Conservation (phyloP, 139 green algal species). For the Ostreobium quekettii region DNA sequence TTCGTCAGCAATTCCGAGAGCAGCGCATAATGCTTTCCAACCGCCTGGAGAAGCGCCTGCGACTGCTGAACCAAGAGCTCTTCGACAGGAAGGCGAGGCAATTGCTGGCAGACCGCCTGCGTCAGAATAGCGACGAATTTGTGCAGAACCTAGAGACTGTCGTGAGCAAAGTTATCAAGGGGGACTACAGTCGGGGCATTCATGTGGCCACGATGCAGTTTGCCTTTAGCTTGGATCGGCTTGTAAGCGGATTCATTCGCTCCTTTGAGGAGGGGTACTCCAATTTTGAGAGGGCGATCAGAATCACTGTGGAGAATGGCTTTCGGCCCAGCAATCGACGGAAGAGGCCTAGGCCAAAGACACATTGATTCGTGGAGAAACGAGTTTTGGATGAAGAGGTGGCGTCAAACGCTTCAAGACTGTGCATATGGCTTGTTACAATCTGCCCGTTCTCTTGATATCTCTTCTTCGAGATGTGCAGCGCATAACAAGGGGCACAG, state of each 20-base stretch:
- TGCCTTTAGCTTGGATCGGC: constrained; percentile 8
- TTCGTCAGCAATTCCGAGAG: constrained; percentile 52
- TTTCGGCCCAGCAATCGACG: too few species aligned
- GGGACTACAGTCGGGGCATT: constrained; percentile 15
- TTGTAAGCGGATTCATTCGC: constrained; percentile 40
- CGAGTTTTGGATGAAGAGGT: too few species aligned
- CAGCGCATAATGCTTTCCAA: constrained; percentile 48
- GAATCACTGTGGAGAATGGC: constrained; percentile 27
- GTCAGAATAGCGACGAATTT: constrained; percentile 52
- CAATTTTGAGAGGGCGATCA: constrained; percentile 30
- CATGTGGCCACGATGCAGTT: constrained; percentile 13
- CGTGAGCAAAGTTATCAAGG: constrained; percentile 48
- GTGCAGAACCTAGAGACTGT: constrained; percentile 52
- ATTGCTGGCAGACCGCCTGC: constrained; percentile 40
- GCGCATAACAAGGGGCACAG: too few species aligned
- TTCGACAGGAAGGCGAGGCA: neutral
- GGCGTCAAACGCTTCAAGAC: too few species aligned
- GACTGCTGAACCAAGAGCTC: constrained; percentile 12
- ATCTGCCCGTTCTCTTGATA: too few species aligned
- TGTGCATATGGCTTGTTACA: too few species aligned
- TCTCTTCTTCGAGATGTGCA: too few species aligned
- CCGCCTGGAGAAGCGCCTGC: constrained; percentile 37
- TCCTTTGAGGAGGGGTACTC: constrained; percentile 43
- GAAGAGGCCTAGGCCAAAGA: too few species aligned
- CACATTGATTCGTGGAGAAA: too few species aligned